These are phyloP conservation scores for Jackrogersella minutella DNA, from an alignment of 495 filamentous ascomycete genomes.

Conservation along the genomic window DNA sequence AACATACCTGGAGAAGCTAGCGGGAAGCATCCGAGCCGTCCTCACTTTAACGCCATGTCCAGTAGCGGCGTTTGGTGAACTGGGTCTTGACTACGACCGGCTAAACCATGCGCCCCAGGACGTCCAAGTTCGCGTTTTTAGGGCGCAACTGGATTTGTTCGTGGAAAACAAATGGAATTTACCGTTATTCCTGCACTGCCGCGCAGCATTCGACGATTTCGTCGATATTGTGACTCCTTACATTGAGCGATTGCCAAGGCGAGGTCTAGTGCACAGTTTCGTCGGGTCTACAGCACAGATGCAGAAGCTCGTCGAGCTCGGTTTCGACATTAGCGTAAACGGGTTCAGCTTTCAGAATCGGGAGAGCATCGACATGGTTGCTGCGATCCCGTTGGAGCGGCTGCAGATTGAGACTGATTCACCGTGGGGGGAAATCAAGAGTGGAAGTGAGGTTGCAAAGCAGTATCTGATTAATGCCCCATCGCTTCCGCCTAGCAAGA, in stretches of 20 bases:
- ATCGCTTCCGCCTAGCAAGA: conserved; percentile 57
- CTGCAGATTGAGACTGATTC: conserved; percentile 83
- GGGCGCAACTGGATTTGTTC: conserved; percentile 71
- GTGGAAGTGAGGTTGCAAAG: conserved; percentile 38
- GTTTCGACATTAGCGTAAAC: conserved; percentile 68
- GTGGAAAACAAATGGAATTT: conserved; percentile 68
- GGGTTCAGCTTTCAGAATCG: conserved; percentile 69
- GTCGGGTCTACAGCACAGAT: conserved; percentile 78
- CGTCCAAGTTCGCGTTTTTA: conserved; percentile 75
- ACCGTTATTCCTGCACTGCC: conserved; percentile 77
- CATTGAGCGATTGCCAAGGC: conserved; percentile 63
- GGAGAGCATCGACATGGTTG: conserved; percentile 75
- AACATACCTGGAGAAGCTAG: conserved; percentile 63
- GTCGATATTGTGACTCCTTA: conserved; percentile 61
- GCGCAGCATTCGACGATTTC: conserved; percentile 75
- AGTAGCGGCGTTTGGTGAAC: conserved; percentile 79
- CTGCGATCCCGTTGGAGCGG: conserved; percentile 69
- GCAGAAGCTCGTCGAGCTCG: conserved; percentile 64
- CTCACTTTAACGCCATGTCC: conserved; percentile 58
- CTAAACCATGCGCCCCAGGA: conserved; percentile 70
- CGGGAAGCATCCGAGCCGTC: conserved; percentile 45
- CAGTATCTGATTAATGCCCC: conserved; percentile 12
- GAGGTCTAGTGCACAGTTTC: conserved; percentile 78
- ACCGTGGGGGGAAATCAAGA: conserved; percentile 67
- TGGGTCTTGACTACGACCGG: conserved; percentile 84